Conservation (phyloP, 306 rosid species). For the Argentina anserina region DNA sequence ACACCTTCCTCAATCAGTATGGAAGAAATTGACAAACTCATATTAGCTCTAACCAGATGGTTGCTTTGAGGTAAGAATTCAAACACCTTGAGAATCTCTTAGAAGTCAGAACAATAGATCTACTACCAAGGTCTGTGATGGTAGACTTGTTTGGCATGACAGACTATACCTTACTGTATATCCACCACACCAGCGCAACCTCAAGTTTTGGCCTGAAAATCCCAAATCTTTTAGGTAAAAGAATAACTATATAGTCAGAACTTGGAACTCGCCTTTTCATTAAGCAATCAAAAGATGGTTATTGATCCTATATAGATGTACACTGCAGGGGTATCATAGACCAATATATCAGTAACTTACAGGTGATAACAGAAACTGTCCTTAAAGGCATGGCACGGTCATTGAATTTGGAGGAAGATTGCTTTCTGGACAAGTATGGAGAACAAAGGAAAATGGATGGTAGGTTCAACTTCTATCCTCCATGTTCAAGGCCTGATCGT, state of each 20-base stretch:
- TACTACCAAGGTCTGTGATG: neutral
- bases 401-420: constrained; percentile 5
- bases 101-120: neutral
- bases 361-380: neutral
- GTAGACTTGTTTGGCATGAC: neutral
- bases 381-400: neutral
- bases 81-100: neutral
- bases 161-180: neutral
- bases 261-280: neutral
- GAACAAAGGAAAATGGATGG: neutral
- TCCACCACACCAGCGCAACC: neutral
- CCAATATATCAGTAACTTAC: neutral
- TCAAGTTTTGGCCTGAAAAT: constrained; percentile 20
- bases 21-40: neutral
- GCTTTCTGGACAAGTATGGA: neutral
- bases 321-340: neutral
- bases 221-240: neutral
- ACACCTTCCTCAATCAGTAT: neutral
- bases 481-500: neutral
- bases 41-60: constrained; percentile 16
- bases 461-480: neutral
- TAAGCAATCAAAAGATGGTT: neutral
- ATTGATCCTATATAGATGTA: neutral
- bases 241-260: neutral
- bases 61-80: constrained; percentile 32